A percentile compares a stretch with the other conserved stretches of the same genome.
These are phyloP conservation scores for Kalmusia sp. DNA, from an alignment of 2,329 filamentous ascomycete species.

Conservation along the genomic window DNA sequence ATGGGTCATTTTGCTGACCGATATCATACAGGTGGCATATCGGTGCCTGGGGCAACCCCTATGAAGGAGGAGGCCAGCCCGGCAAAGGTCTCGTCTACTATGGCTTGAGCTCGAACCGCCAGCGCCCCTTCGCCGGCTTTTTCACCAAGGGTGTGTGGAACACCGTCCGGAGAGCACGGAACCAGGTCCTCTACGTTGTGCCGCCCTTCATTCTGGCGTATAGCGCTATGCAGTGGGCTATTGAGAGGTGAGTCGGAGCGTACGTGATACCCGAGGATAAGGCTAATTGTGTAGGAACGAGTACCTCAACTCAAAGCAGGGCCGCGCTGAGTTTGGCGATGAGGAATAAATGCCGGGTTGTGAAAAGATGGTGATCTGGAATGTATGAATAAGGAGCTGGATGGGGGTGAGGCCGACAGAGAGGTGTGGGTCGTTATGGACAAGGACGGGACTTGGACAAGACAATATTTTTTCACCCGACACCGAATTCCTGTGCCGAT, in stretches of 20 bases:
- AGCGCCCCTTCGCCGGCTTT: conserved; percentile 82
- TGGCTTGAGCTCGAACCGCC: conserved; percentile 83
- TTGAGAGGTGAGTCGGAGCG: conserved; percentile 72
- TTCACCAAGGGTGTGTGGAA: conserved; percentile 91
- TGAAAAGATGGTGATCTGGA: not conserved
- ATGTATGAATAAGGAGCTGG: conserved; percentile 12
- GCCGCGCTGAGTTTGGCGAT: conserved; percentile 62
- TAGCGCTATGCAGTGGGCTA: conserved; percentile 87
- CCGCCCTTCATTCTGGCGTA: conserved; percentile 82
- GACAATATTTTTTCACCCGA: not conserved
- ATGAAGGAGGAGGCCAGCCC: conserved; percentile 48
- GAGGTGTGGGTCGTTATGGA: not conserved
- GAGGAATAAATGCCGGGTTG: conserved; percentile 31
- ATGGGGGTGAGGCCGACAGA: not conserved
- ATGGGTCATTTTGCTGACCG: conserved; percentile 24
- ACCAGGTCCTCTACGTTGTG: conserved; percentile 87
- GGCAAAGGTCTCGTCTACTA: conserved; percentile 73
- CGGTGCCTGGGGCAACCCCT: conserved; percentile 47
- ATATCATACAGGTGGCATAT: conserved; percentile 43
- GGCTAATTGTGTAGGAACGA: conserved; percentile 66
- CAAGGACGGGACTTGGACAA: not conserved
- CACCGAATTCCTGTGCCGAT: not conserved
- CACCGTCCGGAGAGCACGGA: conserved; percentile 83
- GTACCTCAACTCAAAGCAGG: conserved; percentile 81
- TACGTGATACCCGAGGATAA: too few species aligned